phyloP scores from a whole-genome alignment of 116 monocot genomes.

The Posidonia oceanica region DNA sequence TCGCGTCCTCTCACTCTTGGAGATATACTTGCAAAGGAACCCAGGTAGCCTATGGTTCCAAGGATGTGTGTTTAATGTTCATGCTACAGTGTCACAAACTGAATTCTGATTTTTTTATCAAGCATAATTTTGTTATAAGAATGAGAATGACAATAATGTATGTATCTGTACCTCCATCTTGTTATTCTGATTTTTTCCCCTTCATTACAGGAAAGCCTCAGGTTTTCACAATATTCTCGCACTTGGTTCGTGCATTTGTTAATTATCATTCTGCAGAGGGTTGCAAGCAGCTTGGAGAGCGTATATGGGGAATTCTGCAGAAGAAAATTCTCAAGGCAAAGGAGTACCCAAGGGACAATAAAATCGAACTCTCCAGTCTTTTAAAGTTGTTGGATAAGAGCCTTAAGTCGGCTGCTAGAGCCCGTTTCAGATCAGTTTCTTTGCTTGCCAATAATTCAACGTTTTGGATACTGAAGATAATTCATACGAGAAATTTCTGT shows the following conservation, averaged over 20 bases:
- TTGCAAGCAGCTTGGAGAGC: slow-evolving; percentile 50
- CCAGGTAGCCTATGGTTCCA: slow-evolving; percentile 32
- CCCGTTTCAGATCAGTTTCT: slow-evolving; percentile 39
- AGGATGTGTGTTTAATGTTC: too few species aligned
- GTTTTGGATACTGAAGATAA: slow-evolving; percentile 81
- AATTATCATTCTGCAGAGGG: slow-evolving; percentile 50
- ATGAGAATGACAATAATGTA: too few species aligned
- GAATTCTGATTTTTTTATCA: too few species aligned
- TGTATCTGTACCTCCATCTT: neutral
- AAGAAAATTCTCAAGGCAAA: slow-evolving; percentile 86
- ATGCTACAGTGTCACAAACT: too few species aligned
- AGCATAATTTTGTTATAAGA: too few species aligned
- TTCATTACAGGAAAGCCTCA: slow-evolving; percentile 51
- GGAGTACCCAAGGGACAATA: slow-evolving; percentile 60
- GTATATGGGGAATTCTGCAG: slow-evolving; percentile 71
- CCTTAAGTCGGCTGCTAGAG: slow-evolving; percentile 56
- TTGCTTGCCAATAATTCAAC: slow-evolving; percentile 51
- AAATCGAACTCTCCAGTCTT: slow-evolving; percentile 32
- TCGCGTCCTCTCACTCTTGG: slow-evolving; percentile 76
- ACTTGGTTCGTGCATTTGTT: slow-evolving; percentile 50
- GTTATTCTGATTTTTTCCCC: neutral
- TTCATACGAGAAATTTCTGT: slow-evolving; percentile 36
- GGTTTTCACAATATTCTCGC: slow-evolving; percentile 50
- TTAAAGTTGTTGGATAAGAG: slow-evolving; percentile 55
- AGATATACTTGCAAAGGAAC: slow-evolving; percentile 77